These are phyloP conservation scores for Cynara cardunculus DNA, from an alignment of 129 eudicot species.

Conservation along the genomic window DNA sequence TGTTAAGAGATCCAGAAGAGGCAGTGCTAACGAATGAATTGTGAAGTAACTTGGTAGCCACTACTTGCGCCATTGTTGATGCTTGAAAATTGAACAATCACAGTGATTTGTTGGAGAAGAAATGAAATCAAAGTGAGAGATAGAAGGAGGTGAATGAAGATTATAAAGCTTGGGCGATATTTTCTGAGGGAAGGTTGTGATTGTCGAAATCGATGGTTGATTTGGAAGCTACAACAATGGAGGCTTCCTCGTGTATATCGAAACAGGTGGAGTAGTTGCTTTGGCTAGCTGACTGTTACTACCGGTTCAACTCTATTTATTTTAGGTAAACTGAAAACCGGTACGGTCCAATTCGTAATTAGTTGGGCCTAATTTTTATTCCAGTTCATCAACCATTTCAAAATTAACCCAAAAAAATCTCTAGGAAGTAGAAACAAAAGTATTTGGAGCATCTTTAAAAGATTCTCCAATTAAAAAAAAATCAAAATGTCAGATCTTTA, in stretches of 20 bases:
- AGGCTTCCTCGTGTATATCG: constrained; percentile 33
- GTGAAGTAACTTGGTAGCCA: constrained; percentile 58
- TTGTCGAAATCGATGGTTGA: constrained; percentile 35
- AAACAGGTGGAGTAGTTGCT: constrained; percentile 23
- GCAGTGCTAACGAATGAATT: constrained; percentile 32
- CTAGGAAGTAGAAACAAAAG: too few species aligned
- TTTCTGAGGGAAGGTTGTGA: constrained; percentile 19
- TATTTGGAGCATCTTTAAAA: too few species aligned
- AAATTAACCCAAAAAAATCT: not conserved
- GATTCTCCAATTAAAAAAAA: too few species aligned
- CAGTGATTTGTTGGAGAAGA: not conserved
- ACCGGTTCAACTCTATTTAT: not conserved
- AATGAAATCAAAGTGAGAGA: not conserved
- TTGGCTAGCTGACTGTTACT: not conserved
- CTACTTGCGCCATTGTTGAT: constrained; percentile 59
- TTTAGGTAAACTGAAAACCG: constrained; percentile 13
- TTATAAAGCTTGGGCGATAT: constrained; percentile 28
- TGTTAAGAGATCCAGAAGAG: constrained; percentile 32
- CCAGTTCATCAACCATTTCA: not conserved
- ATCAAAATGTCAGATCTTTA: too few species aligned
- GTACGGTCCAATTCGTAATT: not conserved
- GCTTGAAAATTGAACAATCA: not conserved
- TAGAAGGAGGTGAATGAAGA: not conserved
- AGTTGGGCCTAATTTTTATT: constrained; percentile 10
- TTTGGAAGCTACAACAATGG: constrained; percentile 14